Base-by-base conservation (phyloP, 2,329 filamentous ascomycete genomes). In the Fusarium sterilihyphosum region DNA sequence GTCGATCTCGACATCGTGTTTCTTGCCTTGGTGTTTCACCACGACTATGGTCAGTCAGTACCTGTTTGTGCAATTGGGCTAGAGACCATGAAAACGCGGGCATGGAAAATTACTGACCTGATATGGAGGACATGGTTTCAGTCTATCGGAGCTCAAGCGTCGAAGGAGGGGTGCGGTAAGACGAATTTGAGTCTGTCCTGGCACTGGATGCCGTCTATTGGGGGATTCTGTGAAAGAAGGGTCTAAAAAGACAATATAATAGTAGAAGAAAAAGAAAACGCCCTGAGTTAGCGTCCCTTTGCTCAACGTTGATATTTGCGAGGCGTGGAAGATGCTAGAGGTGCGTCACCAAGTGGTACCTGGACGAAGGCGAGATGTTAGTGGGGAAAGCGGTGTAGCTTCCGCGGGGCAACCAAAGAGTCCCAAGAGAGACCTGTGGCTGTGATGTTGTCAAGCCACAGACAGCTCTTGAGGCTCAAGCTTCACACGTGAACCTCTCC, bases 21-120 rank as follows among this genome's bases (percentile, higher is more conserved):
- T 96, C 84, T 96, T 98, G 86, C 96, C 96, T 82, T 95, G 92
- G 83, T 99, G 96, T 85, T 97, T 98, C 77, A 99, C 92, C 81
- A 95, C 88, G 77, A 99, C 95, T 97, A 74, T 18, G 17, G 6
- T 26, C 18, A 20, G 71, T 81, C 54, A 81, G 73, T 60, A 66
- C 49, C 53, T 47, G 37, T 26, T 29, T 24, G 44, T 59, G 31
- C 35, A 49, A 29, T 64, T 18, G 41, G 35, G 46, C 49, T 24
- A 41, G 44, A 40, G 50, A 54, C 9, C 26, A 43, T 41, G 20
- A 44, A 31, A 44, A 11, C 16, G 18, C 20, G 31, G 67, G 31
- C 16, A 31, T 71, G 68, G 73, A 67, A 74, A 73, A 18, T 68
- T 65, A 80, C 84, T 80, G 81, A 90, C 89, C 86, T 80, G 86